Conservation (phyloP, 768 basidiomycete species). For the Mrakia gelida region DNA sequence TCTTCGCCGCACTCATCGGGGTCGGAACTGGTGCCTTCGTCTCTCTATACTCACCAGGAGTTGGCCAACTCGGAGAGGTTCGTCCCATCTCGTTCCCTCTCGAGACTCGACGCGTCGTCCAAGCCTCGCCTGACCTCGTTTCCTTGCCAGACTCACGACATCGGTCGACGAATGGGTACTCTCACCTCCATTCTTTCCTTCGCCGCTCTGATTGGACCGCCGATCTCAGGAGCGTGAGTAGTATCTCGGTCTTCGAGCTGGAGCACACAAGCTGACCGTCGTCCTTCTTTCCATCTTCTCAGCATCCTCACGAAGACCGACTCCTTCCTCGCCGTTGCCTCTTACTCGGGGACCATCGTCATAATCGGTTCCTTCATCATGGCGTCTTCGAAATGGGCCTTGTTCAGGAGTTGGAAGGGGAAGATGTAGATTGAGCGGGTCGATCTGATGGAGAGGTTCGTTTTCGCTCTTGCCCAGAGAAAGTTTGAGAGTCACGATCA, state of each 20-base stretch:
- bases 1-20: constrained; percentile 18
- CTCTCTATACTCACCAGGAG: constrained; percentile 24
- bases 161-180: constrained; percentile 28
- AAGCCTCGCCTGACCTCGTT: neutral
- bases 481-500: too few species aligned
- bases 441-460: too few species aligned
- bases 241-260: neutral
- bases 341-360: constrained; percentile 25
- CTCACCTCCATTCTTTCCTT: constrained; percentile 23
- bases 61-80: constrained; percentile 30
- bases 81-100: neutral
- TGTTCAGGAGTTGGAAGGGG: constrained; percentile 9
- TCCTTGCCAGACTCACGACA: constrained; percentile 13
- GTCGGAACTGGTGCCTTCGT: constrained; percentile 26
- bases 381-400: neutral
- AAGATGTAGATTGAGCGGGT: neutral
- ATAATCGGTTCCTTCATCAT: constrained; percentile 8
- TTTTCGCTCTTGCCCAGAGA: too few species aligned
- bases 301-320: constrained; percentile 21
- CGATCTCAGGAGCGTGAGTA: constrained; percentile 30
- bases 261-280: neutral
- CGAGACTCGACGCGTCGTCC: too few species aligned
- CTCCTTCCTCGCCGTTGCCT: constrained; percentile 25
- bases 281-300: neutral
- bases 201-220: constrained; percentile 25